Base-by-base conservation (phyloP, 495 filamentous ascomycete genomes). In the Hyphodiscus hymeniophilus region DNA sequence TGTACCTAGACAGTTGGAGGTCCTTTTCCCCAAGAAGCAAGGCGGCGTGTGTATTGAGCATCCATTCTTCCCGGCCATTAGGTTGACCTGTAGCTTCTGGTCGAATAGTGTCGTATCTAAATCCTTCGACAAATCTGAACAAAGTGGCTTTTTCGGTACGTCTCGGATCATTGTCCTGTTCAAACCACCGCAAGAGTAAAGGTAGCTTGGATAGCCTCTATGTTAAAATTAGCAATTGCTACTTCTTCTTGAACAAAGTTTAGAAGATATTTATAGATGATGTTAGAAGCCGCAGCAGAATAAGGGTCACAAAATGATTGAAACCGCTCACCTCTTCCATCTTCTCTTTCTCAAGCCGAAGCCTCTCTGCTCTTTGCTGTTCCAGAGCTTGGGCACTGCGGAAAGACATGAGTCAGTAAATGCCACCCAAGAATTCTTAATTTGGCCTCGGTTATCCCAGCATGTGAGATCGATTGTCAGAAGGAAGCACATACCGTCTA, bases 1-100 rank as follows among this genome's bases (percentile, higher is more conserved):
- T 73, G 60, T 85, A 90, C 66, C 82, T 76, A 18, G 81, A 79
- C 23, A 90, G 69, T 32, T 80, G 74, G 17, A 86, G 69, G 56
- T 90, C 85, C 60, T 85, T 85, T 42, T 85, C 82, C 24, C 84
- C 85, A 23, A 90, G 67, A 20, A 90, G 67, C 15, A 85, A 75
- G 15, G 85, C 84, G 47, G 81, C 81, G 56, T 89, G 75, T 36
- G 83, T 81, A 52, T 88, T 89, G 23, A 85, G 77, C 54, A 89
- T 68, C 84, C 85, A 90, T 61, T 77, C 74, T 54, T 89, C 85
- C 34, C 71, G 63, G 31, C 70, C 72, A 31, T 66, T 64, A 18
- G 65, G 40, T 5, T 66, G 68, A 31, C 68, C 68, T 17, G 68
- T 72, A 18, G 66, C 61, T 16, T 65, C 67, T 3, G 68, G 64